Evolutionary conservation across 192 early-diverging fungal genomes (phyloP).

Genomic region (Chytriomyces confervae): DNA sequence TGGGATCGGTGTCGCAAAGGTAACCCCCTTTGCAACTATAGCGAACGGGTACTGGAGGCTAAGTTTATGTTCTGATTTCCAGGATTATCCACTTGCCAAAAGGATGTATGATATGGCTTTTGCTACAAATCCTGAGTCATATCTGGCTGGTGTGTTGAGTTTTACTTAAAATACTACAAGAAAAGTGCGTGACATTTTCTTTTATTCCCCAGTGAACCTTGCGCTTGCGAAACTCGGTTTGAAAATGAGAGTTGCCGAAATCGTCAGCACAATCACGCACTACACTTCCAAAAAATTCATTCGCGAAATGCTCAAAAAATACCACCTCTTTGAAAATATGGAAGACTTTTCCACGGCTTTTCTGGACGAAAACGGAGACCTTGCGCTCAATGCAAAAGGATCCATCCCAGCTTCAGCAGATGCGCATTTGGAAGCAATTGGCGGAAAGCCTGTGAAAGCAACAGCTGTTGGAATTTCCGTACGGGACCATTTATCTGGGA

Average conservation of each 20-base stretch:
- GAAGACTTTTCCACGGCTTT: conserved; percentile 6
- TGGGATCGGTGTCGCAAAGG: conserved; percentile 85
- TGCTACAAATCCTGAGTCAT: conserved; percentile 76
- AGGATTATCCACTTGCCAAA: conserved; percentile 93
- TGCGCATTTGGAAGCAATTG: conserved; percentile 10
- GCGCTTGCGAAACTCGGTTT: conserved; percentile 75
- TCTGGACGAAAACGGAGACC: background rate
- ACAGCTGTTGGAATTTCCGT: background rate
- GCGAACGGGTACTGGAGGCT: background rate
- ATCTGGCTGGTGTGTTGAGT: conserved; percentile 57
- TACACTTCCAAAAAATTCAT: background rate
- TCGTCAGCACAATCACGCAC: background rate
- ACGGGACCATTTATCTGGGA: background rate
- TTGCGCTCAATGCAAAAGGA: conserved; percentile 10
- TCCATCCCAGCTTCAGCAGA: conserved; percentile 13
- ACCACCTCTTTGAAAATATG: conserved; percentile 11
- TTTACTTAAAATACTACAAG: background rate
- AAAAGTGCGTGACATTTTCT: background rate
- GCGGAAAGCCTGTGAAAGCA: background rate
- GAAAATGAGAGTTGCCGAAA: conserved; percentile 32
- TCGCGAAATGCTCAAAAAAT: conserved; percentile 17
- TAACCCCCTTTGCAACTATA: conserved; percentile 22
- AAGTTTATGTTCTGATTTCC: background rate
- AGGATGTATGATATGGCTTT: conserved; percentile 88
- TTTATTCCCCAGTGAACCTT: conserved; percentile 51